Conservation (phyloP, 2,329 filamentous ascomycete species). For the Cordyceps javanica region DNA sequence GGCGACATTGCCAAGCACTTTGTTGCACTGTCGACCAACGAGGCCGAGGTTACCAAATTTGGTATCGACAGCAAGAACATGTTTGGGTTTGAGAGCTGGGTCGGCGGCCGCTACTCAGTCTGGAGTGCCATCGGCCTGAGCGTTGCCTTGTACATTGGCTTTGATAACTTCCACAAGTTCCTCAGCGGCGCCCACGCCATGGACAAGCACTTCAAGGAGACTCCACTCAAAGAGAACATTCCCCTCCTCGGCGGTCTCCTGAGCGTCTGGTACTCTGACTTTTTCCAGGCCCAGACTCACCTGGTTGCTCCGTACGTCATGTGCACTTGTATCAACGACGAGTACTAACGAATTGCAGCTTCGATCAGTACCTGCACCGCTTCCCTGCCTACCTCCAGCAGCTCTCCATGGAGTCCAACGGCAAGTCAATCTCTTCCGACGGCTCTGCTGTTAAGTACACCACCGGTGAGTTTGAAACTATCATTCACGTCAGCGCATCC, state of each 20-base stretch:
- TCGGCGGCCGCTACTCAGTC: slow-evolving; percentile 95
- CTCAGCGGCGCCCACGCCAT: slow-evolving; percentile 90
- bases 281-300: slow-evolving; percentile 97
- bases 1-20: slow-evolving; percentile 97
- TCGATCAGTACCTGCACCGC: slow-evolving; percentile 98
- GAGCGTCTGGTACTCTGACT: slow-evolving; percentile 98
- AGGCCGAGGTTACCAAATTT: slow-evolving; percentile 92
- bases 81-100: slow-evolving; percentile 99
- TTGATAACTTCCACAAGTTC: slow-evolving; percentile 96
- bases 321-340: neutral
- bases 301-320: slow-evolving; percentile 79
- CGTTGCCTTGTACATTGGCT: slow-evolving; percentile 91
- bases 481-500: neutral
- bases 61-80: slow-evolving; percentile 99
- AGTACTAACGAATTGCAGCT: slow-evolving; percentile 42
- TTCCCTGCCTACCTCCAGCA: slow-evolving; percentile 99
- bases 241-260: slow-evolving; percentile 85
- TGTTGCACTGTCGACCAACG: slow-evolving; percentile 94
- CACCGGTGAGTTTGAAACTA: slow-evolving; percentile 49
- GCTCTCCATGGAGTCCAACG: slow-evolving; percentile 99
- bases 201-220: slow-evolving; percentile 95
- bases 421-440: slow-evolving; percentile 91
- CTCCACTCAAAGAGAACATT: slow-evolving; percentile 91
- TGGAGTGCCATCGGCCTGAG: slow-evolving; percentile 98
- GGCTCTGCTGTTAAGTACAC: slow-evolving; percentile 92